These are phyloP conservation scores for Zygotorulaspora mrakii DNA, from an alignment of 1,139 yeast genomes.

Conservation along the genomic window DNA sequence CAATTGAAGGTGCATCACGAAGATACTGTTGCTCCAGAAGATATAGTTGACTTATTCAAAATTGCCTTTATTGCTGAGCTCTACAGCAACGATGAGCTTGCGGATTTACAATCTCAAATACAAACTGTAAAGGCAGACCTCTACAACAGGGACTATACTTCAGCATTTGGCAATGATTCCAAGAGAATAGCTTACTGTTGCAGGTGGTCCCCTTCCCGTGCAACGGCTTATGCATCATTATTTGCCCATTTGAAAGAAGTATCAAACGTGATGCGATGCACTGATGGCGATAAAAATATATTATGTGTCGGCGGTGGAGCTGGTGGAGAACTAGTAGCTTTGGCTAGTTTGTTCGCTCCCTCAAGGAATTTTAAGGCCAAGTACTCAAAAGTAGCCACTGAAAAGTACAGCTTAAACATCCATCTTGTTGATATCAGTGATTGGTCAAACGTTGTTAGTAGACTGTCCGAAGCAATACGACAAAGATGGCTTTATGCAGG, in stretches of 20 bases:
- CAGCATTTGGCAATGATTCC: conserved; percentile 62
- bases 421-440: conserved; percentile 72
- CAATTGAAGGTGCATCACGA: conserved; percentile 28
- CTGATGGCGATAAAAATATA: conserved; percentile 36
- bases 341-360: conserved; percentile 57
- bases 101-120: conserved; percentile 43
- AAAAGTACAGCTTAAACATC: conserved; percentile 41
- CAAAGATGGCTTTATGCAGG: conserved; percentile 49
- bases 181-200: conserved; percentile 74
- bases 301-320: conserved; percentile 88
- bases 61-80: conserved; percentile 46
- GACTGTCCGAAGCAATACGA: conserved; percentile 44
- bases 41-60: conserved; percentile 49
- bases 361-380: conserved; percentile 41
- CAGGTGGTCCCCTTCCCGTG: conserved; percentile 83
- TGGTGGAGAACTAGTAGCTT: conserved; percentile 73
- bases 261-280: conserved; percentile 37
- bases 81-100: conserved; percentile 35
- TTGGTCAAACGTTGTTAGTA: conserved; percentile 56
- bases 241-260: conserved; percentile 51
- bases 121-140: conserved; percentile 69
- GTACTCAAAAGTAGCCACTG: conserved; percentile 31
- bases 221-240: conserved; percentile 67
- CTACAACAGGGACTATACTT: conserved; percentile 62
- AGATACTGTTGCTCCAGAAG: conserved; percentile 38